phyloP scores from a whole-genome alignment of 805 yeast species.

The Teunomyces barrocoloradensis region DNA sequence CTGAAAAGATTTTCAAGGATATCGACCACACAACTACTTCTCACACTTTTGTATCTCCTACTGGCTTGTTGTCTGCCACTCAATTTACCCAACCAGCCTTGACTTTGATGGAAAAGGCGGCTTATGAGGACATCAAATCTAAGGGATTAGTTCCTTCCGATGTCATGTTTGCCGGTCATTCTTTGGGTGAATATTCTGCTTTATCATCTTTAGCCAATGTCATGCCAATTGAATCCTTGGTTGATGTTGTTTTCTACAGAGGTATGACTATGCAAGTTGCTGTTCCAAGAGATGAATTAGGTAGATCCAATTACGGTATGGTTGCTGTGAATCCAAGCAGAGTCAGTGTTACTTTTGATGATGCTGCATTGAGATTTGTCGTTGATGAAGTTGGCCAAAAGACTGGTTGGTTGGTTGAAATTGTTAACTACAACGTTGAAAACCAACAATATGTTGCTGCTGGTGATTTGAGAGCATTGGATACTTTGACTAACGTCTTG shows the following conservation, averaged over 20 bases:
- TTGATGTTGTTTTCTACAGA: constrained; percentile 97
- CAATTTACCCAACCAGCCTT: constrained; percentile 99
- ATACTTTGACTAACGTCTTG: constrained; percentile 87
- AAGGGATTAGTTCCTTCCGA: constrained; percentile 94
- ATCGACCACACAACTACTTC: constrained; percentile 80
- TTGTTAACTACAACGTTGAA: constrained; percentile 97
- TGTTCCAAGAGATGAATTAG: constrained; percentile 92
- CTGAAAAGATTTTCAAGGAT: constrained; percentile 94
- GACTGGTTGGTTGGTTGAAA: constrained; percentile 94
- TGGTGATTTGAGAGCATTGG: constrained; percentile 95
- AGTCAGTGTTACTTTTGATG: constrained; percentile 82
- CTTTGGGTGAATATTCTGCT: constrained; percentile 98
- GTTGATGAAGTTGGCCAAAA: constrained; percentile 80
- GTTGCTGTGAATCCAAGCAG: constrained; percentile 97
- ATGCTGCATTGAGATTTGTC: constrained; percentile 90
- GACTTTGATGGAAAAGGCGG: constrained; percentile 98
- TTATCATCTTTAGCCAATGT: constrained; percentile 96
- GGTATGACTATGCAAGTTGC: constrained; percentile 99
- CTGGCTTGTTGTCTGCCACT: constrained; percentile 95
- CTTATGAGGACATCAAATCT: constrained; percentile 94
- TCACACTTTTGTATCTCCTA: constrained; percentile 85
- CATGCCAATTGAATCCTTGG: constrained; percentile 96
- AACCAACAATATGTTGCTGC: constrained; percentile 98
- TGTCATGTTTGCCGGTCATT: constrained; percentile 97
- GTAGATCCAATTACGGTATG: constrained; percentile 99